Evolutionary conservation across 371 early-diverging fungal genomes (phyloP).

Genomic region (Haplosporangium sp.): DNA sequence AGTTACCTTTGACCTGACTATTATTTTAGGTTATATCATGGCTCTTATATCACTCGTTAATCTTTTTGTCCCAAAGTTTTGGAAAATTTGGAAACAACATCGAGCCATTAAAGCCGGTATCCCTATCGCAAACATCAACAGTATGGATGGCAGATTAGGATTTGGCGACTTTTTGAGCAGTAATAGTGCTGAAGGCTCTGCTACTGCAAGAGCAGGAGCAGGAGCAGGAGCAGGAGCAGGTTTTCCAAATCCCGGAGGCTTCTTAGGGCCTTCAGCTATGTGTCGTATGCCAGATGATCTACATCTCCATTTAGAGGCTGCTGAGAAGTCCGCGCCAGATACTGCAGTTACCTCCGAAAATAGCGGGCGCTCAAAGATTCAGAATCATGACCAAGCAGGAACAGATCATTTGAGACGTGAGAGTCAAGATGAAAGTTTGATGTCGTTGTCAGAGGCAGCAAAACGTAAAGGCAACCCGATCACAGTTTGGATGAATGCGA

Average conservation of each 20-base stretch:
- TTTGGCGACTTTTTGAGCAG: background rate
- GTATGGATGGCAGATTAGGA: background rate
- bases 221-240: background rate
- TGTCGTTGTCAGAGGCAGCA: too few relatives aligned
- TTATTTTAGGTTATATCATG: background rate
- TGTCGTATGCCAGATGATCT: constrained; percentile 6
- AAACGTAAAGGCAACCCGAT: too few relatives aligned
- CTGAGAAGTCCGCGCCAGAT: too few relatives aligned
- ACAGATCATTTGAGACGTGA: too few relatives aligned
- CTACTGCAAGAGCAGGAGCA: background rate
- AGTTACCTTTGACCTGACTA: constrained; percentile 20
- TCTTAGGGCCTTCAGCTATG: background rate
- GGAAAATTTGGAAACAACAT: constrained; percentile 4
- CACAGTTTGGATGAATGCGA: too few relatives aligned
- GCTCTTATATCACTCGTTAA: constrained; percentile 3
- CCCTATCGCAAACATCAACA: too few relatives aligned
- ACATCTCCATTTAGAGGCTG: background rate
- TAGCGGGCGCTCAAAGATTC: too few relatives aligned
- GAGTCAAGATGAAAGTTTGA: too few relatives aligned
- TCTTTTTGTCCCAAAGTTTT: constrained; percentile 34
- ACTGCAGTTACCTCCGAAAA: too few relatives aligned
- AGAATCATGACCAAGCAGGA: too few relatives aligned
- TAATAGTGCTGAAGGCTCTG: background rate
- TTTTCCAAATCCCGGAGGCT: too few relatives aligned
- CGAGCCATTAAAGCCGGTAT: too few relatives aligned